Conservation (phyloP, 139 green algal species). For the Edaphochlamys debaryana region DNA sequence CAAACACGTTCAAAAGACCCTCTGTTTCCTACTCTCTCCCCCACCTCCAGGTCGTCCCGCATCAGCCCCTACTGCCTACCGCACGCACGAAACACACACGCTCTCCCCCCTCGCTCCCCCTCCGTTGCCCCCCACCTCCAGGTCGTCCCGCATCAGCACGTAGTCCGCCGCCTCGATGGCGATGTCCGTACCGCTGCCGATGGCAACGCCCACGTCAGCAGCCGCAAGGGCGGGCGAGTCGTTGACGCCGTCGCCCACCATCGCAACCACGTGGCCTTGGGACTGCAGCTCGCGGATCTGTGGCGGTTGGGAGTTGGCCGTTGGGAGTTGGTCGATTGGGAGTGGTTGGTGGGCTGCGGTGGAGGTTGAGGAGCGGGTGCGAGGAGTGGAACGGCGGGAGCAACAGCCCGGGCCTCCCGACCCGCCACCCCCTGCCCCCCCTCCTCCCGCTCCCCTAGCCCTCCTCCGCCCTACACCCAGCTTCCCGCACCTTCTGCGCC, state of each 20-base stretch:
- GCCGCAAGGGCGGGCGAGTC: constrained; percentile 94
- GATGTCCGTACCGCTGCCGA: constrained; percentile 84
- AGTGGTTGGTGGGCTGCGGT: neutral
- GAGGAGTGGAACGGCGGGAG: too few relatives aligned
- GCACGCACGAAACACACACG: too few relatives aligned
- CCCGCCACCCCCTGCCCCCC: too few relatives aligned
- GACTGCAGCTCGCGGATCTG: constrained; percentile 67
- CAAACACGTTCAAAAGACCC: too few relatives aligned
- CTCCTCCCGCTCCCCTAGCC: too few relatives aligned
- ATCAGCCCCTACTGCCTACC: constrained; percentile 98
- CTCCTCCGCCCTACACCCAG: too few relatives aligned
- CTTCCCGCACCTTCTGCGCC: constrained; percentile 65
- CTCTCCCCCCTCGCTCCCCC: too few relatives aligned
- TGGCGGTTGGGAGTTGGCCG: neutral
- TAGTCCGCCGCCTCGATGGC: constrained; percentile 87
- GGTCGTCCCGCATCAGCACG: constrained; percentile 92
- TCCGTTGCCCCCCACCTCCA: constrained; percentile 75
- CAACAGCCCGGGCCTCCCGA: too few relatives aligned
- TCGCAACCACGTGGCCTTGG: constrained; percentile 79
- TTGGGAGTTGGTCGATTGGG: neutral
- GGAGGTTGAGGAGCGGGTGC: neutral
- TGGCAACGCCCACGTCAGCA: constrained; percentile 95
- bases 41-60: constrained; percentile 81
- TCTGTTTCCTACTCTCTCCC: too few relatives aligned
- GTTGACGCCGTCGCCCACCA: constrained; percentile 99